These are phyloP conservation scores for Trichoderma guizhouense DNA, from an alignment of 2,329 filamentous ascomycete genomes.

Conservation along the genomic window DNA sequence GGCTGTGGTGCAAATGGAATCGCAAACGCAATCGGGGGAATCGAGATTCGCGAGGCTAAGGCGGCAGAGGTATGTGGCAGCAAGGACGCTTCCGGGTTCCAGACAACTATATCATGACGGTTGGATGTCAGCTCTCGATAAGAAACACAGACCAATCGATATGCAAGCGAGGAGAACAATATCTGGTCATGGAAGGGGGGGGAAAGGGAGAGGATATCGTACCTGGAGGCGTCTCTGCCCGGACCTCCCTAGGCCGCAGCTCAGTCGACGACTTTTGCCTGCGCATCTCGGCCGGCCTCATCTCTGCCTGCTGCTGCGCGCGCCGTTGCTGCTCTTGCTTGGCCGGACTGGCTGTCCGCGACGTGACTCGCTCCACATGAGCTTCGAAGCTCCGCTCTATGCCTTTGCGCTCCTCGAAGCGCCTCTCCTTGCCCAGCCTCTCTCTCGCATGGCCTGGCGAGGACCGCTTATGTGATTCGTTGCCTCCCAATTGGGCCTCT, in stretches of 20 bases:
- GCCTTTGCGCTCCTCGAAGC: slow-evolving; percentile 50
- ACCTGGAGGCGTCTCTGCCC: slow-evolving; percentile 50
- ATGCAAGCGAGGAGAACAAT: neutral
- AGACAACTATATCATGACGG: slow-evolving; percentile 44
- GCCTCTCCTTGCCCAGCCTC: slow-evolving; percentile 43
- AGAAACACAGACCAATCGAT: neutral
- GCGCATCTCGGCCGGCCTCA: slow-evolving; percentile 35
- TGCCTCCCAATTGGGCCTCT: slow-evolving; percentile 33
- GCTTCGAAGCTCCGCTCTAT: slow-evolving; percentile 57
- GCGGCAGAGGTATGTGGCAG: slow-evolving; percentile 67
- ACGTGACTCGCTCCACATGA: slow-evolving; percentile 60
- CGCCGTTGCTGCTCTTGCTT: slow-evolving; percentile 46
- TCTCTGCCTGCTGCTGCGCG: slow-evolving; percentile 37
- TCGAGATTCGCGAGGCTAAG: slow-evolving; percentile 61
- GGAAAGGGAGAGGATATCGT: slow-evolving; percentile 23
- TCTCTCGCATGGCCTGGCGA: slow-evolving; percentile 54
- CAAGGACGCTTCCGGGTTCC: slow-evolving; percentile 78
- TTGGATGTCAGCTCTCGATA: neutral
- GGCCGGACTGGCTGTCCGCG: slow-evolving; percentile 58
- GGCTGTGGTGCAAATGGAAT: slow-evolving; percentile 69
- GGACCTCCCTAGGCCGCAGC: slow-evolving; percentile 42
- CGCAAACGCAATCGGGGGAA: slow-evolving; percentile 70
- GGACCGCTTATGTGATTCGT: slow-evolving; percentile 53
- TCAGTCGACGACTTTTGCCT: slow-evolving; percentile 45
- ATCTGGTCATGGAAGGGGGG: neutral